Evolutionary conservation across 176 grass and related monocot species (phyloP).

Genomic region (Raddia distichophylla): DNA sequence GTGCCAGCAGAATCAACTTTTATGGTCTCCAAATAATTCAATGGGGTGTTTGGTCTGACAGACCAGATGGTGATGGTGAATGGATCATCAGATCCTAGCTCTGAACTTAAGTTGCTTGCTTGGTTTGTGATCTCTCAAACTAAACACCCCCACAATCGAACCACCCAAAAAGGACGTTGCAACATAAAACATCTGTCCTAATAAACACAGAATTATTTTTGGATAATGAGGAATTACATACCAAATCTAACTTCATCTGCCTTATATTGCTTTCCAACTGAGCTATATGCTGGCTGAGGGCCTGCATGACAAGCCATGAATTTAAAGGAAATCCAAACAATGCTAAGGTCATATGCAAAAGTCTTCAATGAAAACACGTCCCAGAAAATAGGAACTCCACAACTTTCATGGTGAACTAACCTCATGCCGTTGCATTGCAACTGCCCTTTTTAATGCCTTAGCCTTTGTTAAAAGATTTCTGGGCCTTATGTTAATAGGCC

Average conservation of each 20-base stretch:
- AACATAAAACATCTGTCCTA: background rate
- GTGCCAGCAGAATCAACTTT: background rate
- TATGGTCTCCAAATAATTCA: background rate
- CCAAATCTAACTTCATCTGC: constrained; percentile 84
- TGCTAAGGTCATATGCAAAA: background rate
- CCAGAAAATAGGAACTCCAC: background rate
- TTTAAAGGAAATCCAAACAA: constrained; percentile 31
- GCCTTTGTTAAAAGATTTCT: constrained; percentile 96
- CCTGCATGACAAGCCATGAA: constrained; percentile 56
- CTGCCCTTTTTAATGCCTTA: constrained; percentile 86
- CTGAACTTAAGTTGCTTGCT: background rate
- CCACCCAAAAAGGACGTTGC: background rate
- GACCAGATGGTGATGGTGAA: background rate
- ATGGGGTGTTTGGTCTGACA: background rate
- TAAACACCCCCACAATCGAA: background rate
- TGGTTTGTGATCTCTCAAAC: too few species aligned
- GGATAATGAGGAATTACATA: constrained; percentile 49
- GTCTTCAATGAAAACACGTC: background rate
- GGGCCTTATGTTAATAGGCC: constrained; percentile 94
- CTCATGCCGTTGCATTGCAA: constrained; percentile 99
- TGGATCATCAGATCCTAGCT: background rate
- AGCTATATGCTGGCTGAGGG: constrained; percentile 91
- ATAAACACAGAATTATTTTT: background rate
- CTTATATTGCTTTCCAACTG: constrained; percentile 71
- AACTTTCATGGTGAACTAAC: constrained; percentile 49